Evolutionary conservation across 495 filamentous ascomycete species (phyloP).

Genomic region (Pseudoneurospora amorphoporcata): DNA sequence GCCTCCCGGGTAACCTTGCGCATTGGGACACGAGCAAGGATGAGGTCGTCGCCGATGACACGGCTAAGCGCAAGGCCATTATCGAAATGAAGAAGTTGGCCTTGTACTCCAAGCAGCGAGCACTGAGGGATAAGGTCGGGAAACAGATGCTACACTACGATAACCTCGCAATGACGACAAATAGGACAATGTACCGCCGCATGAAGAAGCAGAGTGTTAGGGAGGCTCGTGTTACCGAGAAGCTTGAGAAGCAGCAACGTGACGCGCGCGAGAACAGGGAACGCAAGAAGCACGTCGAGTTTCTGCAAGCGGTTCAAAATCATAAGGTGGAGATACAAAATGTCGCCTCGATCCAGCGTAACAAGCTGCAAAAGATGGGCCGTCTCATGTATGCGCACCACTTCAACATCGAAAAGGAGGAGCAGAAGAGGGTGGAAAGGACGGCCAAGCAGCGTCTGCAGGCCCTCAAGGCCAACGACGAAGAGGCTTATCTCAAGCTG

Average conservation of each 20-base stretch:
- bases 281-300: constrained; percentile 91
- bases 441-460: constrained; percentile 99
- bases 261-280: constrained; percentile 88
- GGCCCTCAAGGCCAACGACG: constrained; percentile 95
- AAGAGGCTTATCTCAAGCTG: constrained; percentile 94
- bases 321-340: constrained; percentile 43
- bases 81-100: constrained; percentile 87
- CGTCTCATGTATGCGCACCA: constrained; percentile 80
- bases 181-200: constrained; percentile 75
- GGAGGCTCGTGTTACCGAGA: constrained; percentile 96
- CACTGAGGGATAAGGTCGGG: constrained; percentile 72
- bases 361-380: constrained; percentile 72
- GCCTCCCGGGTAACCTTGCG: constrained; percentile 68
- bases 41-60: constrained; percentile 61
- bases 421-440: constrained; percentile 92
- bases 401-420: constrained; percentile 95
- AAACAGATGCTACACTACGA: constrained; percentile 86
- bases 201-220: constrained; percentile 94
- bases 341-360: constrained; percentile 27
- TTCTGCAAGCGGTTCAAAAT: constrained; percentile 56
- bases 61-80: constrained; percentile 75
- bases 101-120: constrained; percentile 74
- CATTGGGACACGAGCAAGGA: constrained; percentile 75
- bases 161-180: constrained; percentile 90
- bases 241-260: constrained; percentile 95